Conservation (phyloP, 495 filamentous ascomycete species). For the Aspergillus funiculosus region DNA sequence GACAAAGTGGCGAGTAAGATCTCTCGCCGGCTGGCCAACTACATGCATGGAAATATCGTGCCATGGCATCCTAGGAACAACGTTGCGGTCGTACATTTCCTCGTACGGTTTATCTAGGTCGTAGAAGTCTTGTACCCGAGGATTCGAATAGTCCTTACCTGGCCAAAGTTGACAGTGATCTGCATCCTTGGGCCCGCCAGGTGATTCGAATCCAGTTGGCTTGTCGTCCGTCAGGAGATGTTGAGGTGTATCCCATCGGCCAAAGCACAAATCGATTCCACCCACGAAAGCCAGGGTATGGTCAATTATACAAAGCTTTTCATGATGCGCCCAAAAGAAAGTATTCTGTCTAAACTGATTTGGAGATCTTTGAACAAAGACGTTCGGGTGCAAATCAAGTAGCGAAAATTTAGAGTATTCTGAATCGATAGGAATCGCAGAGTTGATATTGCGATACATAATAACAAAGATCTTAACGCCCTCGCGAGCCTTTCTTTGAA, state of each 20-base stretch:
- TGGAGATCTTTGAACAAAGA: conserved; percentile 91
- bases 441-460: conserved; percentile 97
- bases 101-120: conserved; percentile 91
- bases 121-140: conserved; percentile 91
- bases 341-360: conserved; percentile 98
- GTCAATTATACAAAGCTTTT: conserved; percentile 93
- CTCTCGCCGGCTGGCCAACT: conserved; percentile 89
- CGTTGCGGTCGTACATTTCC: conserved; percentile 94
- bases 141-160: conserved; percentile 98
- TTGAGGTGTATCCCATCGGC: conserved; percentile 93
- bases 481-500: conserved; percentile 87
- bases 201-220: conserved; percentile 84
- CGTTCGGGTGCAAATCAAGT: conserved; percentile 90
- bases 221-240: conserved; percentile 90
- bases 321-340: conserved; percentile 99
- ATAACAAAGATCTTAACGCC: conserved; percentile 98
- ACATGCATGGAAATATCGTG: conserved; percentile 99
- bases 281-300: conserved; percentile 95
- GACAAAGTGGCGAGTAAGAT: conserved; percentile 95
- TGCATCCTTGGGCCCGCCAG: conserved; percentile 71
- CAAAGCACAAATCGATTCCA: conserved; percentile 95
- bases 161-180: conserved; percentile 96
- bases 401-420: conserved; percentile 98
- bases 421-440: conserved; percentile 96
- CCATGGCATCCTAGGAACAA: conserved; percentile 94